Base-by-base conservation (phyloP, 2,329 filamentous ascomycete species). In the Teratosphaeriaceae sp. region DNA sequence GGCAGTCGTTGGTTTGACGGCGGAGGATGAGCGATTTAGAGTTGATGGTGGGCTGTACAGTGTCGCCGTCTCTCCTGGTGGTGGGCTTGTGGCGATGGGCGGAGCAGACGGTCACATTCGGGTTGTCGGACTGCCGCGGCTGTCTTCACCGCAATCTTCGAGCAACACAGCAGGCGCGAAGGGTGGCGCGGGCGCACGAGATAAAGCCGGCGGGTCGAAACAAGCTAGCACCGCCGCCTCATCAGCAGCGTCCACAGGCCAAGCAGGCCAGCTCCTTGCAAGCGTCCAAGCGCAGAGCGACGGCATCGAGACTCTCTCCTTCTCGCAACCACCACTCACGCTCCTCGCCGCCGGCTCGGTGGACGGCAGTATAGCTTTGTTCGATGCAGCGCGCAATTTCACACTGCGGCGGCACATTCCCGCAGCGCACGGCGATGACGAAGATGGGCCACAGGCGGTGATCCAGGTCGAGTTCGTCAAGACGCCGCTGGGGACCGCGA, bases 11-110 rank as follows among this genome's bases (percentile, higher is more conserved):
- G 81, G 80, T 0, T 73, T 96, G 35, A 95, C 85, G 1, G 76
- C 75, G 0, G 74, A 79, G 12, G 92, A 98, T 66, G 86, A 94
- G 70, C 82, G 92, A 36, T 98, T 98, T 69, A 81, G 79, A 23
- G 85, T 97, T 38, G 86, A 95, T 45, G 92, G 90, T 19, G 92
- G 92, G 1, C 73, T 98, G 1, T 97, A 88, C 75, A 88, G 84
- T 29, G 78, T 96, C 26, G 88, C 86, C 15, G 72, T 96, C 51
- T 84, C 90, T 5, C 88, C 89, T 0, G 80, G 79, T 13, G 85
- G 87, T 29, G 72, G 83, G 0, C 84, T 94, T 50, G 80, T 88
- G 1, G 90, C 87, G 0, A 86, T 88, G 1, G 92, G 92, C 44
- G 92, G 92, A 47, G 89, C 88, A 1, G 86, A 83, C 44, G 92